Evolutionary conservation across 306 rosid species (phyloP), one percentile per base, ranked within the genome.

Genomic region (Dryas drummondii): DNA sequence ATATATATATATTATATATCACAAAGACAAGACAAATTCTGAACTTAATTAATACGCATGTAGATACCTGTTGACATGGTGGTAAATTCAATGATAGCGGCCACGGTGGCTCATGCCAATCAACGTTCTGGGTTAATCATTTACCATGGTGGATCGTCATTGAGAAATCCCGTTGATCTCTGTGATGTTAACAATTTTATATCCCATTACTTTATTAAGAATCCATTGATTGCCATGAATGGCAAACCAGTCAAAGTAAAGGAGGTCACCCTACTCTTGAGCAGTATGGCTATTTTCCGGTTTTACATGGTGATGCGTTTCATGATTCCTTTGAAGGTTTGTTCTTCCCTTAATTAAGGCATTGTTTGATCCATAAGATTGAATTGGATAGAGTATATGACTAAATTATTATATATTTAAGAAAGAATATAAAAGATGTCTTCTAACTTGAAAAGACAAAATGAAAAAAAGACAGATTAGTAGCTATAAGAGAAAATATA

Each of bases 21-120:
- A 22, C 22, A 22, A 22, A 22, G 22, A 22, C 22, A 22, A 22
- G 22, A 22, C 22, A 22, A 22, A 22, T 22, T 22, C 22, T 22
- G 22, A 22, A 22, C 22, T 22, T 22, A 22, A 22, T 22, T 22
- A 22, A 22, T 22, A 22, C 0, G 22, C 22, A 22, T 17, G 70
- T 66, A 84, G 91, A 80, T 82, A 58, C 91, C 91, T 1, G 91
- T 63, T 15, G 91, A 84, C 37, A 47, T 87, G 85, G 83, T 84
- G 42, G 65, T 76, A 37, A 87, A 85, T 32, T 72, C 80, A 66
- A 71, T 85, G 15, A 60, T 85, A 10, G 13, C 71, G n/a, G 73
- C 87, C 3, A 82, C 81, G 60, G 76, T 19, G 11, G 59, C 47
- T 26, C 54, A 46, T 77, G 76, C 84, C 27, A 76, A 78, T 57